Evolutionary conservation across 139 green algal genomes (phyloP), one percentile per base, ranked within the genome.

Genomic region (Monoraphidium neglectum): DNA sequence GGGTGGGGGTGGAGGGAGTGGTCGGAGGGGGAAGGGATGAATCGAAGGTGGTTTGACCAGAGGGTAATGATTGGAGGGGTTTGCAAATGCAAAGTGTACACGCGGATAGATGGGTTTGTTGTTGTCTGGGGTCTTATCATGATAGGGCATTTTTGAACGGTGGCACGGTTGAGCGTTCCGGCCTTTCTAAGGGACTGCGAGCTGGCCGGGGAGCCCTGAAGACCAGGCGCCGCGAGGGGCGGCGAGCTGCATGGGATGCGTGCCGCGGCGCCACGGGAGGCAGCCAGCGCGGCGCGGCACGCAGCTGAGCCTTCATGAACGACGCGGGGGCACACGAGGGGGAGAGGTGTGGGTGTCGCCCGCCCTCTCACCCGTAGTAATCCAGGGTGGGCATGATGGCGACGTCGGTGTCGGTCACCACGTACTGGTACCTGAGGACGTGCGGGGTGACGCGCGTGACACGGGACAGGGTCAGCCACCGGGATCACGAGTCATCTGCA

Each of bases 301-400:
- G n/a, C n/a, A n/a, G n/a, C n/a, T n/a, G n/a, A n/a, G n/a, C n/a
- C n/a, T n/a, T n/a, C n/a, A n/a, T n/a, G n/a, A n/a, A n/a, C n/a
- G n/a, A n/a, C n/a, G n/a, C n/a, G n/a, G n/a, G n/a, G n/a, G n/a
- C n/a, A n/a, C n/a, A n/a, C n/a, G n/a, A n/a, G n/a, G n/a, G n/a
- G n/a, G n/a, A n/a, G n/a, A n/a, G n/a, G n/a, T n/a, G n/a, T 77
- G 77, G 47, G 82, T 83, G 64, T 87, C 84, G 70, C 84, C 82
- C 75, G 8, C 43, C 8, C 8, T 12, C 43, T 51, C 43, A 51
- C 43, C 75, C 75, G 56, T 80, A 80, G 75, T 80, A 80, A 24
- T 80, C 75, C 53, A 80, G 66, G 21, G 75, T 80, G 5, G 75
- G 75, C 75, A 80, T 80, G 56, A 80, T 75, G 53, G 24, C 43